Evolutionary conservation across 257 asterid genomes (phyloP), one percentile per base, ranked within the genome.

Genomic region (Gentiana straminea): DNA sequence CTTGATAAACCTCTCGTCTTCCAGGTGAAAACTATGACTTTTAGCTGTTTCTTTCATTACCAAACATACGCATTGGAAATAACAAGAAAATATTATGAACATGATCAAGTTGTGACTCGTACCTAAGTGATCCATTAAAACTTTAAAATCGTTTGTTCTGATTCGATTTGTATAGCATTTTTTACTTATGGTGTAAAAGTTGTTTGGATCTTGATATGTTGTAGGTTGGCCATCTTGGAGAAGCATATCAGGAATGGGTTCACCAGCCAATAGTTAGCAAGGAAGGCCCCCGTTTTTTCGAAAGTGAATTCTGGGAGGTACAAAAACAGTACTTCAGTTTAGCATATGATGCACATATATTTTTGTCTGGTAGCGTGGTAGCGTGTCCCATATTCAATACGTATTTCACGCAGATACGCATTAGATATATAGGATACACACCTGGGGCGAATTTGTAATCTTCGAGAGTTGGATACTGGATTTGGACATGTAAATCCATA

Each of bases 161-260:
- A 4, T 24, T 39, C 44, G 8, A 7, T 7, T 7, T 39, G 8
- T 39, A 39, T 39, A 39, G 44, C 24, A 39, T 39, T 3, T 3
- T 39, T 39, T 39, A 39, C 44, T 39, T 3, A 3, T 41, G 46
- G 46, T 41, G 46, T 41, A 4, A 4, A 10, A 41, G 46, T 41
- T 41, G 9, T 10, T 4, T 38, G 33, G 37, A 12, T 36, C 3
- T 37, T 45, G 46, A 34, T 52, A 50, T 55, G 66, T 49, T 45
- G 12, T 52, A 90, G 98, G 98, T 91, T 68, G 96, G 98, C 60
- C 87, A 86, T 83, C 98, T 91, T 62, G 89, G 89, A 44, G 92
- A 91, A 65, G 75, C 66, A 37, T 91, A 91, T 75, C 87, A 91
- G 67, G 95, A 84, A 57, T 91, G 98, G 98, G 86, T 84, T 73